Conservation (phyloP, 2,329 filamentous ascomycete genomes). For the Talaromyces albobiverticillius region DNA sequence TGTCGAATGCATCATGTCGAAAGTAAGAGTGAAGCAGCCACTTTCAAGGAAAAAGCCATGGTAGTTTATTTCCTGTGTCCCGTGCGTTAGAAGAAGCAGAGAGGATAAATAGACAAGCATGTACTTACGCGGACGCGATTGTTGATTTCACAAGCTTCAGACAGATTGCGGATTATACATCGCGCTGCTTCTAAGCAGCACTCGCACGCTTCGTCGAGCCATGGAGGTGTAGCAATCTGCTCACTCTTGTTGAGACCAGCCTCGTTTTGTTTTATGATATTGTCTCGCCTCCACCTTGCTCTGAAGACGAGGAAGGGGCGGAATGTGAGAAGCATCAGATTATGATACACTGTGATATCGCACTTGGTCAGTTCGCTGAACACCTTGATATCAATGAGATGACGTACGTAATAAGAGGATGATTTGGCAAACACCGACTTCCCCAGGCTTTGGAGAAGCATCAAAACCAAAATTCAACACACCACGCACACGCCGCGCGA, state of each 20-base stretch:
- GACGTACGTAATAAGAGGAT: conserved; percentile 39
- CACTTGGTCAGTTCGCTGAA: neutral
- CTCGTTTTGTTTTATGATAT: conserved; percentile 16
- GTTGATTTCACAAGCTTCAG: conserved; percentile 40
- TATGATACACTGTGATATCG: conserved; percentile 41
- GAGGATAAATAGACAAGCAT: neutral
- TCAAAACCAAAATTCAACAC: conserved; percentile 35
- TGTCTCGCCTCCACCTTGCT: conserved; percentile 39
- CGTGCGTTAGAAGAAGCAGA: conserved; percentile 1
- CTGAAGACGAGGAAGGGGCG: conserved; percentile 46
- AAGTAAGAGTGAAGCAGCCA: conserved; percentile 41
- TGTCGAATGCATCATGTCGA: conserved; percentile 42
- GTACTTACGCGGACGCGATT: conserved; percentile 37
- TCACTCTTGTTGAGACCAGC: conserved; percentile 18
- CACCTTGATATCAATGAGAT: neutral
- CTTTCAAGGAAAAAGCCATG: conserved; percentile 46
- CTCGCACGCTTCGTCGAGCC: conserved; percentile 46
- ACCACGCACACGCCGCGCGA: conserved; percentile 26
- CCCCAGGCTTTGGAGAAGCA: conserved; percentile 34
- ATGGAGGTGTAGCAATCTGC: conserved; percentile 28
- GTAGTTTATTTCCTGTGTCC: conserved; percentile 41
- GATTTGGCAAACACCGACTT: conserved; percentile 40
- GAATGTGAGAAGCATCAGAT: conserved; percentile 43
- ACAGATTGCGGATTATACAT: conserved; percentile 40
- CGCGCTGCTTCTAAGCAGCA: conserved; percentile 42